Evolutionary conservation across 1,284 basidiomycete genomes (phyloP), one percentile per base, ranked within the genome.

Genomic region (Somion occarium): DNA sequence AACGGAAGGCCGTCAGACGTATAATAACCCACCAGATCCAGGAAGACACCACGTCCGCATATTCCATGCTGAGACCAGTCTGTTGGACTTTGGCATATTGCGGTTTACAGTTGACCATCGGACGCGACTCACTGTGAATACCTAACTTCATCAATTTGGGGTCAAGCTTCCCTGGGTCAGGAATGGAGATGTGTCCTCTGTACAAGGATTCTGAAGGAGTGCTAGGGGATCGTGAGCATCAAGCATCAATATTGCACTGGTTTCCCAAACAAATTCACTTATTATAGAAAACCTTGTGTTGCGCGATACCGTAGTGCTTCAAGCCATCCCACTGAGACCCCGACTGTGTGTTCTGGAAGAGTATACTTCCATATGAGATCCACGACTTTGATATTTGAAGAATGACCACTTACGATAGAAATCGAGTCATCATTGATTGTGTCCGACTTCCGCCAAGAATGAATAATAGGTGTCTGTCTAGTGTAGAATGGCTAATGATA

Each of bases 281-380:
- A 64, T 84, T 79, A 64, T 87, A 87, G 62, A 82, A 83, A 19
- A 83, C 69, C 1, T 70, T 72, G 56, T 85, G 75, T 25, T 78
- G 73, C 2, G 68, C 50, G 39, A 86, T 56, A 2, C 82, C 80
- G 58, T 75, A 85, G 55, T 87, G 83, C 54, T 77, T 75, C 58
- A 85, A 52, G 2, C 86, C 83, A 58, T 88, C 87, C 85, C 86
- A 88, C 56, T 89, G 87, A 2, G 83, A 77, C 22, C 86, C 84
- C 0, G 83, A 84, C 69, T 88, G 86, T 0, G 84, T 83, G 56
- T 89, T 88, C 82, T 88, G 56, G 27, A 47, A 13, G n/a, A 38
- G n/a, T n/a, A n/a, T n/a, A 19, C 27, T 37, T 24, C 18, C 38
- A 38, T 46, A 38, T 22, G 23, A 45, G 54, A 38, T 48, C 30